Percentiles rank a stretch among this genome's conserved stretches.
Conservation (phyloP, 352 stramenopile species). For the Lagenidium giganteum region DNA sequence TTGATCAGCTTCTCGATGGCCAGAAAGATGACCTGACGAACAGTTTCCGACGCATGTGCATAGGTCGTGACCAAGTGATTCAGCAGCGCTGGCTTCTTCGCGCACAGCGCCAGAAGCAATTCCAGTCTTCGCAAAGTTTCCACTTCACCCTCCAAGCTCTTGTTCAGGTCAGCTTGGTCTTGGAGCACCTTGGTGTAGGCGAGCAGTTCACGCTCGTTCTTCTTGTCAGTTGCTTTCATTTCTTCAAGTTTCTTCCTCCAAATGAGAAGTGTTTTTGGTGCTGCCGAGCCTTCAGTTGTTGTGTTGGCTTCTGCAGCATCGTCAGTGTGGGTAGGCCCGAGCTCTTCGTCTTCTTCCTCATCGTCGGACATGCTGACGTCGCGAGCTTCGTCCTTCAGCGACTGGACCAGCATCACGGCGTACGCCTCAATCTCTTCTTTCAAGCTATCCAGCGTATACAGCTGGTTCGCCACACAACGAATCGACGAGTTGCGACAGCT, state of each 20-base stretch:
- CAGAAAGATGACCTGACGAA: slow-evolving; percentile 51
- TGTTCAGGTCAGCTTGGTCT: too few species aligned
- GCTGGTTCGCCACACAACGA: slow-evolving; percentile 58
- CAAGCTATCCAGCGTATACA: slow-evolving; percentile 35
- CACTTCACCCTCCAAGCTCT: slow-evolving; percentile 26
- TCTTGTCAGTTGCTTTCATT: too few species aligned
- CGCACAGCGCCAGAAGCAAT: slow-evolving; percentile 52
- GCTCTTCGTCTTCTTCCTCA: slow-evolving; percentile 12
- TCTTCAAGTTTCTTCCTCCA: too few species aligned
- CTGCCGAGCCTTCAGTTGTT: too few species aligned
- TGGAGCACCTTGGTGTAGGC: slow-evolving; percentile 30
- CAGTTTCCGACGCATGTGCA: slow-evolving; percentile 33
- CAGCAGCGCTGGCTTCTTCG: slow-evolving; percentile 53
- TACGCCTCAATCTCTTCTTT: slow-evolving; percentile 45
- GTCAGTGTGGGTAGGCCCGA: not conserved
- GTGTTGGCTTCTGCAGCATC: not conserved
- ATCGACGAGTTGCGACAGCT: slow-evolving; percentile 54
- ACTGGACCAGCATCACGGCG: slow-evolving; percentile 44
- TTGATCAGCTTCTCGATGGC: slow-evolving; percentile 72
- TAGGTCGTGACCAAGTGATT: slow-evolving; percentile 49
- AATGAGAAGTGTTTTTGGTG: too few species aligned
- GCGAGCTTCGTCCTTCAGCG: slow-evolving; percentile 17
- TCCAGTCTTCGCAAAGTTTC: slow-evolving; percentile 55
- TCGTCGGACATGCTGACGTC: too few species aligned
- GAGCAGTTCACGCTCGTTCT: slow-evolving; percentile 20